Base-by-base conservation (phyloP, 2,329 filamentous ascomycete genomes). In the Tolypocladium cylindrosporum region DNA sequence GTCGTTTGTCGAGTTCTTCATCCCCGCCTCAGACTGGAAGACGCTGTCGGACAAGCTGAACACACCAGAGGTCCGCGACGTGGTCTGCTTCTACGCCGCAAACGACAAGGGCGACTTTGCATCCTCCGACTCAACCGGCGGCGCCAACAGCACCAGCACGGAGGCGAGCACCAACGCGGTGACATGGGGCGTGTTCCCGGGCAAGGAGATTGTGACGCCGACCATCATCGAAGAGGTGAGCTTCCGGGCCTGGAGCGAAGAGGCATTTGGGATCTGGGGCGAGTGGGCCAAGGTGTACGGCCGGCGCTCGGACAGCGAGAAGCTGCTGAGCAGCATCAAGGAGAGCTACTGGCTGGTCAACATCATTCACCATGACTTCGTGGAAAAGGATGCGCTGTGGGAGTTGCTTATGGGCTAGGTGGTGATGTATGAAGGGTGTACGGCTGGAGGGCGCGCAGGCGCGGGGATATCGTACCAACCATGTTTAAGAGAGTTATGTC, bases 151-250 rank as follows among this genome's bases (percentile, higher is more conserved):
- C 37, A 65, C 66, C 21, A 69, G 64, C 43, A 72, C 71, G 64
- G 72, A 71, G 66, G 73, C 74, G 36, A 86, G 83, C 66, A 93
- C 95, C 37, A 97, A 97, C 68, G 91, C 93, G 0, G 94, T 99
- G 2, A 99, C 94, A 0, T 97, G 93, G 93, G 93, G 93, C 55
- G 90, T 91, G 1, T 97, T 97, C 74, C 88, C 90, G 0, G 91
- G 91, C 48, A 97, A 97, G 75, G 93, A 97, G 73, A 97, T 97
- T 68, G 84, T 96, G 59, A 96, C 92, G 27, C 93, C 93, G 3
- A 97, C 93, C 1, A 97, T 97, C 68, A 96, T 97, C 67, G 93
- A 97, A 71, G 90, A 92, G 65, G 90, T 96, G 55, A 94, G 89
- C 70, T 97, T 97, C 79, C 82, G 86, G 61, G 91, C 92, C 9